Evolutionary conservation across 139 green algal species (phyloP).

Genomic region (Nannochloris sp.): DNA sequence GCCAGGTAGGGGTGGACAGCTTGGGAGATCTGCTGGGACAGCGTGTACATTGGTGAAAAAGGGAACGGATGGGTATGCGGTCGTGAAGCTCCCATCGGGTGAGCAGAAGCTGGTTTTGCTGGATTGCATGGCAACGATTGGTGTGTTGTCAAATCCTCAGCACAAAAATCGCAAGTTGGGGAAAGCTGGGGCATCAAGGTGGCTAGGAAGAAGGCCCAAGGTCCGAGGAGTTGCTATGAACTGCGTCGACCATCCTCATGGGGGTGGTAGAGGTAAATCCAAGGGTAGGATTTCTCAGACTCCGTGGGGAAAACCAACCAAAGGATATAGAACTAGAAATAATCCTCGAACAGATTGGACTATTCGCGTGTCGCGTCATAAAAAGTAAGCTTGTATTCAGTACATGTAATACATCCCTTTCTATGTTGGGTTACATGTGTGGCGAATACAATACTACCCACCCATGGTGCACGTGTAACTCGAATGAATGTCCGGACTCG

Average conservation of each 20-base stretch:
- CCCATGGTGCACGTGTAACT: no score
- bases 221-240: constrained; percentile 93
- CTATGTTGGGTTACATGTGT: no score
- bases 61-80: constrained; percentile 51
- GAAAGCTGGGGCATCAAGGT: constrained; percentile 66
- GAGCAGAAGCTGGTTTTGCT: constrained; percentile 66
- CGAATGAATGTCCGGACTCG: no score
- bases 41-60: constrained; percentile 53
- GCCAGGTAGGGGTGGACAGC: constrained; percentile 62
- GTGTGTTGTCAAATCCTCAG: constrained; percentile 73
- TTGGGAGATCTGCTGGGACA: constrained; percentile 67
- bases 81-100: constrained; percentile 73
- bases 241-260: constrained; percentile 86
- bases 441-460: no score
- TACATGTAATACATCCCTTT: no score
- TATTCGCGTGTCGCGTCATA: constrained; percentile 59
- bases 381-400: constrained; percentile 10
- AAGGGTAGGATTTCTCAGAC: constrained; percentile 72
- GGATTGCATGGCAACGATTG: constrained; percentile 79
- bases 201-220: constrained; percentile 41
- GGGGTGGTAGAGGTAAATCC: constrained; percentile 65
- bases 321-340: constrained; percentile 76
- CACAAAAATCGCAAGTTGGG: constrained; percentile 74
- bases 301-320: constrained; percentile 80
- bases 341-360: constrained; percentile 51